Evolutionary conservation across 2,329 filamentous ascomycete genomes (phyloP), one percentile per base, ranked within the genome.

Genomic region (Geosmithia morbida): DNA sequence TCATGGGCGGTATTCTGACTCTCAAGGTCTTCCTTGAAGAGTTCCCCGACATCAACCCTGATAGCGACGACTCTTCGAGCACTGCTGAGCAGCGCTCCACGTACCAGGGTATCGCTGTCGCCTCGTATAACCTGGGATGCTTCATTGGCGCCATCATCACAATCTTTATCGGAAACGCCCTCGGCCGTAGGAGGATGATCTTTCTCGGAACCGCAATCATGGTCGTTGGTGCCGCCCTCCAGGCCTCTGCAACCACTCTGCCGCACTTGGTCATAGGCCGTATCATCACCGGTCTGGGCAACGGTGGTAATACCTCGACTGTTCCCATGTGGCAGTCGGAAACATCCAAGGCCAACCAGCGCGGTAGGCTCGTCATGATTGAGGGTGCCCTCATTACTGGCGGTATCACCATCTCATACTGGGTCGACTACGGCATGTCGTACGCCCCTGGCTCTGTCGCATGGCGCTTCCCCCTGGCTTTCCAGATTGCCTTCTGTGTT

Each of bases 1-100:
- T 87, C 10, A 87, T 85, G 72, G 84, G 81, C 43, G 81, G 81
- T 48, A 78, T 90, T 52, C 67, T 90, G 48, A 86, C 83, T 2
- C 72, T 89, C 10, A 64, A 66, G 26, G 64, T 76, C 53, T 81
- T 82, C 58, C 66, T 80, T 17, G 49, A 56, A 1, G 77, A 73
- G 56, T 82, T 83, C 61, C 63, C 77, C 40, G 74, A 73, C 4
- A 67, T 54, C 56, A 64, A 72, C 18, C 63, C 71, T 2, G 41
- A 43, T 10, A 41, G 44, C 5, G 71, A 54, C 2, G 57, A 55
- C n/a, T 50, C 51, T 1, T 50, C 70, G 71, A 57, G 63, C 17
- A 57, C 58, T 42, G 33, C 52, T 1, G 47, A 56, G 1, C 55
- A 60, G 48, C 69, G 74, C 17, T 70, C 75, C 2, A 71, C 68